Percentiles rank a stretch among this genome's conserved stretches.
phyloP scores from a whole-genome alignment of 805 yeast genomes.

The Suhomyces vadensis region DNA sequence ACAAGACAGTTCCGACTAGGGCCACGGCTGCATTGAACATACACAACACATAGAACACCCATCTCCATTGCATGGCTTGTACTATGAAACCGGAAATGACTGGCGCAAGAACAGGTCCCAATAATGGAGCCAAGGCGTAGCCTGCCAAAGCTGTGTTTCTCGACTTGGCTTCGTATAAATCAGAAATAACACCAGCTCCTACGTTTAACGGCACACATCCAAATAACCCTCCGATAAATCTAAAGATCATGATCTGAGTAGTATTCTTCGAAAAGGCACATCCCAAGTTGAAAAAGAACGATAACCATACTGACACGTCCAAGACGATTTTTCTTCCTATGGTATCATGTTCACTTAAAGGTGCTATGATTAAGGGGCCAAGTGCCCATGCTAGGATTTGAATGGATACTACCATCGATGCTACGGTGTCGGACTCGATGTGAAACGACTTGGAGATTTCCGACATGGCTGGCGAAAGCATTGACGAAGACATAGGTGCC shows the following conservation, averaged over 20 bases:
- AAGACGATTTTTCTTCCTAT: slow-evolving; percentile 62
- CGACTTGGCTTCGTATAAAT: slow-evolving; percentile 52
- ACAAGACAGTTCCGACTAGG: slow-evolving; percentile 47
- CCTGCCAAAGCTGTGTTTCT: slow-evolving; percentile 59
- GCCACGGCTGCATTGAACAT: slow-evolving; percentile 57
- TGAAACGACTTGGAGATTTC: slow-evolving; percentile 47
- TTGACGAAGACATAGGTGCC: slow-evolving; percentile 63
- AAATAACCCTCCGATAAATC: slow-evolving; percentile 66
- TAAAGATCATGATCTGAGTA: slow-evolving; percentile 59
- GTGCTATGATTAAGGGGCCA: slow-evolving; percentile 67
- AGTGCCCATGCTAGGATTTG: slow-evolving; percentile 71
- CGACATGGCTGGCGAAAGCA: slow-evolving; percentile 60
- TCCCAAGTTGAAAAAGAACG: slow-evolving; percentile 53
- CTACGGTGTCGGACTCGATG: slow-evolving; percentile 41
- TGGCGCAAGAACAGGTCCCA: slow-evolving; percentile 72
- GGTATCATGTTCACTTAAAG: slow-evolving; percentile 58
- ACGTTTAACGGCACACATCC: slow-evolving; percentile 69
- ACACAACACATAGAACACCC: slow-evolving; percentile 64
- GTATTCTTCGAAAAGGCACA: slow-evolving; percentile 61
- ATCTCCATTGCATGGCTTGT: slow-evolving; percentile 55
- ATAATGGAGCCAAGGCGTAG: slow-evolving; percentile 60
- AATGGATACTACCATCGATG: slow-evolving; percentile 58
- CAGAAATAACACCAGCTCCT: slow-evolving; percentile 70
- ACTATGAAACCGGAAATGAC: slow-evolving; percentile 59
- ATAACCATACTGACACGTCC: slow-evolving; percentile 49